A percentile compares a stretch with the other conserved stretches of the same genome.
These are phyloP conservation scores for Thelephora terrestris DNA, from an alignment of 1,284 basidiomycete genomes.

Conservation along the genomic window DNA sequence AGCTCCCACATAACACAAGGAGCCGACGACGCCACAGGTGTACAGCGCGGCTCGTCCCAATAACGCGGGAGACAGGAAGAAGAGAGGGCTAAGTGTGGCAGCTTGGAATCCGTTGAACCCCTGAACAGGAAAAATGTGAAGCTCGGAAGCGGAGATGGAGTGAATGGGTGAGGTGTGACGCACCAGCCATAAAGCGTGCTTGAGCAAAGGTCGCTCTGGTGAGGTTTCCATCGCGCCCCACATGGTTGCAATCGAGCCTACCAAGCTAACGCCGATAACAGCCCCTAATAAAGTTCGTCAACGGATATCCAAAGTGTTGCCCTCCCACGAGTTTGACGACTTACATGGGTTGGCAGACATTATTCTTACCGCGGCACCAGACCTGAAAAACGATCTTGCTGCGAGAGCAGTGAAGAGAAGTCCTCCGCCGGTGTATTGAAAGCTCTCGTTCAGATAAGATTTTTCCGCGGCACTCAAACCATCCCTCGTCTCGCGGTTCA, in stretches of 20 bases:
- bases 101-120: conserved; percentile 84
- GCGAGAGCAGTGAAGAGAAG: conserved; percentile 67
- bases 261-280: conserved; percentile 76
- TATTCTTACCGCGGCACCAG: conserved; percentile 65
- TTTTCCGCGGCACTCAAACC: conserved; percentile 50
- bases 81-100: conserved; percentile 72
- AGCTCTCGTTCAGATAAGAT: conserved; percentile 71
- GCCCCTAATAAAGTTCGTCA: conserved; percentile 42
- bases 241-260: conserved; percentile 69
- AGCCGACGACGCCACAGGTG: conserved; percentile 78
- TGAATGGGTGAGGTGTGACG: conserved; percentile 19
- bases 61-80: conserved; percentile 81
- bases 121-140: conserved; percentile 25
- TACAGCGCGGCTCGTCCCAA: conserved; percentile 86
- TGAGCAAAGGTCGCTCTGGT: conserved; percentile 61
- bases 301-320: neutral
- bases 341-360: conserved; percentile 83
- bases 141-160: neutral
- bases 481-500: conserved; percentile 75
- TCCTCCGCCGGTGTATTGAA: conserved; percentile 80
- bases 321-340: conserved; percentile 13
- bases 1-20: conserved; percentile 80
- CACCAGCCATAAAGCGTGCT: conserved; percentile 72
- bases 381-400: conserved; percentile 71
- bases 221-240: conserved; percentile 68